Evolutionary conservation across 2,329 filamentous ascomycete genomes (phyloP).

Genomic region (Phyllosticta paracitricarpa): DNA sequence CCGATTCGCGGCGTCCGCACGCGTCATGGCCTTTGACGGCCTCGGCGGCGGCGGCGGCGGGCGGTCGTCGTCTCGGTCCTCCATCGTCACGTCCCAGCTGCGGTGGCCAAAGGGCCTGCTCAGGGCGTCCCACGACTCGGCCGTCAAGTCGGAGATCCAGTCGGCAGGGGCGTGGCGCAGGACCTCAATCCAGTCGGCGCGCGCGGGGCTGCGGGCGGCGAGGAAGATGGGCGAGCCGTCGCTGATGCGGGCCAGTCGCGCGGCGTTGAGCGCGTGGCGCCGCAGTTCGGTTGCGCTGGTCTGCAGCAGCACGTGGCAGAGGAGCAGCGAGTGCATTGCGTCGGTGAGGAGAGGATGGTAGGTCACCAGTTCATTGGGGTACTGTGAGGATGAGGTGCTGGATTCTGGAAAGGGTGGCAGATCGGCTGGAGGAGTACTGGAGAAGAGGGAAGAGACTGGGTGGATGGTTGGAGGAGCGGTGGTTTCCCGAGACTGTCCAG

Average conservation of each 20-base stretch:
- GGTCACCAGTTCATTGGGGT: constrained; percentile 53
- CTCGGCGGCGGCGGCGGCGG: too few species aligned
- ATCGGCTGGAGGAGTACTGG: constrained; percentile 53
- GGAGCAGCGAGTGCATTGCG: constrained; percentile 65
- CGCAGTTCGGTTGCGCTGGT: constrained; percentile 68
- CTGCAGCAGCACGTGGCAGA: constrained; percentile 70
- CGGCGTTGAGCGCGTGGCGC: constrained; percentile 73
- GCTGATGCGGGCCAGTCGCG: constrained; percentile 60
- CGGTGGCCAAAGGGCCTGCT: constrained; percentile 42
- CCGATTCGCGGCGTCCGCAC: not conserved
- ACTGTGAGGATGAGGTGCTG: constrained; percentile 17
- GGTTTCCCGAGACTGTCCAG: constrained; percentile 11
- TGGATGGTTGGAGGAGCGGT: constrained; percentile 38
- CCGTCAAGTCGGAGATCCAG: constrained; percentile 51
- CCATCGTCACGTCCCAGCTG: constrained; percentile 21
- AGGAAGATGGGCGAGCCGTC: constrained; percentile 78
- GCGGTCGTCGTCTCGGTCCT: not conserved
- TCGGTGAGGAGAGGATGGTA: constrained; percentile 75
- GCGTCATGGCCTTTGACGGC: not conserved
- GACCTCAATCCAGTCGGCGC: constrained; percentile 72
- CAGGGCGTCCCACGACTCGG: constrained; percentile 58
- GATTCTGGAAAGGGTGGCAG: constrained; percentile 56
- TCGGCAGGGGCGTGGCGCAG: constrained; percentile 46
- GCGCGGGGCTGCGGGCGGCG: constrained; percentile 57
- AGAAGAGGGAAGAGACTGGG: constrained; percentile 58